Percentiles rank a stretch among this genome's conserved stretches.
These are phyloP conservation scores for Thielaviopsis punctulata DNA, from an alignment of 2,329 filamentous ascomycete genomes.

Conservation along the genomic window DNA sequence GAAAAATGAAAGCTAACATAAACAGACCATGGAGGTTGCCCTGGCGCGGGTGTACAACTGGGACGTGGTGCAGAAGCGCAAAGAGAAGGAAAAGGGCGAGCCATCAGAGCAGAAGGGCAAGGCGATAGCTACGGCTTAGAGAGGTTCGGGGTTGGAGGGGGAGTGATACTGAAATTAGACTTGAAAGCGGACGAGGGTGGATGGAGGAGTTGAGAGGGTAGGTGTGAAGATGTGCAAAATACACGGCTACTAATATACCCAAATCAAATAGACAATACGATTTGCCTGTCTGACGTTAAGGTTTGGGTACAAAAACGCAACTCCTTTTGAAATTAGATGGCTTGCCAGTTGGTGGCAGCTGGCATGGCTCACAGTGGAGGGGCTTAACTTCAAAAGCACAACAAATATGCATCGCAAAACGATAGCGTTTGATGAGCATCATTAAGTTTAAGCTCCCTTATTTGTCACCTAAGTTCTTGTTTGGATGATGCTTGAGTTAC, in stretches of 20 bases:
- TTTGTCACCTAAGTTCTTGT: too few relatives aligned
- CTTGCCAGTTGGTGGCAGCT: not conserved
- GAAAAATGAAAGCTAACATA: not conserved
- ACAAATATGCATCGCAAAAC: too few relatives aligned
- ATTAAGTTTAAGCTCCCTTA: too few relatives aligned
- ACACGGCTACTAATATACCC: not conserved
- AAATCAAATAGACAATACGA: not conserved
- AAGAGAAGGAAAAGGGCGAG: conserved; percentile 57
- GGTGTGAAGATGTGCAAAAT: not conserved
- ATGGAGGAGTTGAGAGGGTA: not conserved
- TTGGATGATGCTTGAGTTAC: too few relatives aligned
- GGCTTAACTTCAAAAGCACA: too few relatives aligned
- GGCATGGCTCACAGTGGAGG: too few relatives aligned
- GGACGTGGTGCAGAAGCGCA: conserved; percentile 90
- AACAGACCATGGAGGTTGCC: conserved; percentile 84
- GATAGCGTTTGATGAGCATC: too few relatives aligned
- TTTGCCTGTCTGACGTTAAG: not conserved
- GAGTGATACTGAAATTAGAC: too few relatives aligned
- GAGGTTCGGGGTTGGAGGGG: not conserved
- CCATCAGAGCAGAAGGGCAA: conserved; percentile 24
- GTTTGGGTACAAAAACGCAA: too few relatives aligned
- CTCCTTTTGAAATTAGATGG: not conserved
- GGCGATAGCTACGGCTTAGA: conserved; percentile 6
- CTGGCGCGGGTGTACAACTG: conserved; percentile 97
- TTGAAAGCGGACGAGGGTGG: too few relatives aligned